These are phyloP conservation scores for Trichosphaerium sp. DNA, from an alignment of 78 protist species.

Conservation along the genomic window DNA sequence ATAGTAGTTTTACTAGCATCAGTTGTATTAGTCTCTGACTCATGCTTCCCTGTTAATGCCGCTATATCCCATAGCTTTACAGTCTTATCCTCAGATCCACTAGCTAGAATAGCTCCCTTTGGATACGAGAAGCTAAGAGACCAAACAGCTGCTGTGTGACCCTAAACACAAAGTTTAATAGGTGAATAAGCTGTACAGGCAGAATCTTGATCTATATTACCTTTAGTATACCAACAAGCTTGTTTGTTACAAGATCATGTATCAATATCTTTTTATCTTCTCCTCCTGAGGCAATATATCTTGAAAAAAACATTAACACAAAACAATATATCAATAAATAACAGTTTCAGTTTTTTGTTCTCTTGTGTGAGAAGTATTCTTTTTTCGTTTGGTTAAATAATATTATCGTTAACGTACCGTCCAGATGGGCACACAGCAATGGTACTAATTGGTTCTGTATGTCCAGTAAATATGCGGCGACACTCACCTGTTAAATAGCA, in stretches of 20 bases:
- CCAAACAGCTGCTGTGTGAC: slow-evolving; percentile 48
- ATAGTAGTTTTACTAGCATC: not conserved
- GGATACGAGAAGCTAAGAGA: slow-evolving; percentile 33
- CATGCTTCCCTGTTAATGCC: not conserved
- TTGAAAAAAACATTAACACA: too few species aligned
- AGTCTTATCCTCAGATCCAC: slow-evolving; percentile 63
- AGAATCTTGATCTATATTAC: too few species aligned
- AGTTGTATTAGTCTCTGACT: not conserved
- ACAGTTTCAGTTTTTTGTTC: too few species aligned
- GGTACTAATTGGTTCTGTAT: slow-evolving; percentile 43
- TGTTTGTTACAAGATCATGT: slow-evolving; percentile 62
- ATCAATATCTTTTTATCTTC: slow-evolving; percentile 46
- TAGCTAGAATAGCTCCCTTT: slow-evolving; percentile 42
- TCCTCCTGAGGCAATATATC: not conserved
- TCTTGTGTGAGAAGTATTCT: too few species aligned
- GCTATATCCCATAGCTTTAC: slow-evolving; percentile 76
- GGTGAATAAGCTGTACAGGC: too few species aligned
- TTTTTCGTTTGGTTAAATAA: not conserved
- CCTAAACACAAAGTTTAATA: too few species aligned
- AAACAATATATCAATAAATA: too few species aligned
- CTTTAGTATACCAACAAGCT: slow-evolving; percentile 26
- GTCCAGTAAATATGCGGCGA: slow-evolving; percentile 68
- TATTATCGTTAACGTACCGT: slow-evolving; percentile 46
- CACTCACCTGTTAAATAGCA: slow-evolving; percentile 67
- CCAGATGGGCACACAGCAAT: slow-evolving; percentile 68